Evolutionary conservation across 176 grass and related monocot genomes (phyloP).

Genomic region (Aegilops speltoides): DNA sequence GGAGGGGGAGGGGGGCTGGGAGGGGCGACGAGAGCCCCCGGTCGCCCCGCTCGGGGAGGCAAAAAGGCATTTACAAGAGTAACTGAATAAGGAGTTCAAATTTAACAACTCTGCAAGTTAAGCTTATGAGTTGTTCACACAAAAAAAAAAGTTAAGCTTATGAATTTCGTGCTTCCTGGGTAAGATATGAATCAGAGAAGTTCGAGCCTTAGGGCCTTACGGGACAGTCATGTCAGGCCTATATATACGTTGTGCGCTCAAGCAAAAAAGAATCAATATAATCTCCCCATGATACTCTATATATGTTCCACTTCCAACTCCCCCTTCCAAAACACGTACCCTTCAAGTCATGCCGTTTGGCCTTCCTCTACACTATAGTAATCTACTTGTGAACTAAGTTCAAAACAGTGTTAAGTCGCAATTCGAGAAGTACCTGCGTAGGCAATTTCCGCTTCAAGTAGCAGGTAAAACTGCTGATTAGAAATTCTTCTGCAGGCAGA

Average conservation of each 20-base stretch:
- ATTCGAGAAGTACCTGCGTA: conserved; percentile 61
- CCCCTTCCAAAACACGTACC: not conserved
- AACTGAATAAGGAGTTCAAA: conserved; percentile 18
- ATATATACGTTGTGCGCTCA: not conserved
- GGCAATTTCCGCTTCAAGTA: conserved; percentile 90
- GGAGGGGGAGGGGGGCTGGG: no score
- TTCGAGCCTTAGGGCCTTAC: not conserved
- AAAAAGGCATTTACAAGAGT: not conserved
- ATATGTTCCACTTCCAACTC: no score
- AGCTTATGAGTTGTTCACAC: not conserved
- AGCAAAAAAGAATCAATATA: not conserved
- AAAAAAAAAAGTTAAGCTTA: conserved; percentile 6
- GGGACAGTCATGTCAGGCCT: not conserved
- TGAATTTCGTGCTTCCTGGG: no score
- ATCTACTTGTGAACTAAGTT: not conserved
- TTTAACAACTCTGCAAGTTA: not conserved
- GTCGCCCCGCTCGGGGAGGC: no score
- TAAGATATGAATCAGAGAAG: no score
- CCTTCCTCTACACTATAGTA: not conserved
- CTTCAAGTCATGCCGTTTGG: not conserved
- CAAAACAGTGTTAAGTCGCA: not conserved
- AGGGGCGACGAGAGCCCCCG: no score
- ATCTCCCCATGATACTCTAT: not conserved
- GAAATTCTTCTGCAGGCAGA: conserved; percentile 92
- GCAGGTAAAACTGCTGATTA: conserved; percentile 93